Percentiles rank a stretch among this genome's conserved stretches.
phyloP scores from a whole-genome alignment of 371 early-diverging fungal species.

The Mucor velutinosus region DNA sequence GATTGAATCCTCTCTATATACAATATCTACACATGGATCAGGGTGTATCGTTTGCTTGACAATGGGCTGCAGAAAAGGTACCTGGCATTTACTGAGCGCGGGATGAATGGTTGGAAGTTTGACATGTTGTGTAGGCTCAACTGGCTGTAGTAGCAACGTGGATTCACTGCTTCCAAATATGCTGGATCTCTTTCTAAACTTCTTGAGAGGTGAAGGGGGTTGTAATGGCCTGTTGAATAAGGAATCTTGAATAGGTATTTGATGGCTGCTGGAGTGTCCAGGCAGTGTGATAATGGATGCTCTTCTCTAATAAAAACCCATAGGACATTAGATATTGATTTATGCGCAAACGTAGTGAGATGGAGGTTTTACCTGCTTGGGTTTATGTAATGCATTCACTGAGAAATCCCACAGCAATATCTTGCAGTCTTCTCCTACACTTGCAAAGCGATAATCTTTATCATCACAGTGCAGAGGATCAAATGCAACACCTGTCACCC shows the following conservation, averaged over 20 bases:
- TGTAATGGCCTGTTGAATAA: not conserved
- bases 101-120: slow-evolving; percentile 56
- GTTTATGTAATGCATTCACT: slow-evolving; percentile 69
- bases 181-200: slow-evolving; percentile 1
- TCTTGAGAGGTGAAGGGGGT: not conserved
- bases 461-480: slow-evolving; percentile 86
- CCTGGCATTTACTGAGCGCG: slow-evolving; percentile 67
- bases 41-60: slow-evolving; percentile 70
- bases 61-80: slow-evolving; percentile 80
- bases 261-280: not conserved
- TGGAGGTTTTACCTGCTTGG: slow-evolving; percentile 54
- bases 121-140: slow-evolving; percentile 22
- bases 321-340: not conserved
- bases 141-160: slow-evolving; percentile 7
- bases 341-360: not conserved
- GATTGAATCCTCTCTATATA: slow-evolving; percentile 75
- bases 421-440: slow-evolving; percentile 72
- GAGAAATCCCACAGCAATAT: slow-evolving; percentile 91
- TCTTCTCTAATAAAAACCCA: not conserved
- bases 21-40: slow-evolving; percentile 70
- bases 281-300: not conserved
- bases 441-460: slow-evolving; percentile 79
- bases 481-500: slow-evolving; percentile 85
- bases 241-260: slow-evolving; percentile 1
- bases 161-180: not conserved